These are phyloP conservation scores for Ilyonectria sp. DNA, from an alignment of 2,329 filamentous ascomycete species.

Conservation along the genomic window DNA sequence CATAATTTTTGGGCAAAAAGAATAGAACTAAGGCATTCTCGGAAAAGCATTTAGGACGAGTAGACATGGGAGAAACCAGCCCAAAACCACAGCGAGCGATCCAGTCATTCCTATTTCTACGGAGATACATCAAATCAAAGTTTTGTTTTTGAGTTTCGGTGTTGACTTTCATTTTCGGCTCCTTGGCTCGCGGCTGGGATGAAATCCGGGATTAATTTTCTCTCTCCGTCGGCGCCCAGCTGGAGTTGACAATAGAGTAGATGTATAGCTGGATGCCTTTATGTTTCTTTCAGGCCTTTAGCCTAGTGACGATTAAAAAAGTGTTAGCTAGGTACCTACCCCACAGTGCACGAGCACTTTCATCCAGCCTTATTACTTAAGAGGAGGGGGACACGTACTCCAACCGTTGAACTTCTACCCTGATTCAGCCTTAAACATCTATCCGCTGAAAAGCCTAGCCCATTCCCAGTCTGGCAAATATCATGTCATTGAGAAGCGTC, in stretches of 20 bases:
- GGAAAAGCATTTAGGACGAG: background rate
- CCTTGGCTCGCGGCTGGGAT: background rate
- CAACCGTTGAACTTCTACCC: background rate
- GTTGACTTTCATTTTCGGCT: background rate
- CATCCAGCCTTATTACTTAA: no score
- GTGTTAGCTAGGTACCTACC: no score
- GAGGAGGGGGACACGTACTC: background rate
- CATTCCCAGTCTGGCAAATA: background rate
- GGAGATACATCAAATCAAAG: background rate
- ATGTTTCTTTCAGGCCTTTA: no score
- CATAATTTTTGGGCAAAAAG: background rate
- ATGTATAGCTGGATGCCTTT: no score
- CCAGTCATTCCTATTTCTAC: background rate
- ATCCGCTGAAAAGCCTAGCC: background rate
- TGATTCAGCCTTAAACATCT: background rate
- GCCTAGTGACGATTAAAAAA: no score
- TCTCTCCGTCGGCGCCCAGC: background rate
- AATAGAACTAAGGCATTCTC: constrained; percentile 1
- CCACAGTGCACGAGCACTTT: no score
- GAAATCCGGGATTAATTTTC: background rate
- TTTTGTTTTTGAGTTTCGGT: background rate
- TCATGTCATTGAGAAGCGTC: background rate
- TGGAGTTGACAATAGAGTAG: background rate
- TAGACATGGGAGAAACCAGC: background rate
- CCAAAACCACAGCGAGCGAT: background rate